These are phyloP conservation scores for Penicillium longicatenatum DNA, from an alignment of 495 filamentous ascomycete species.

Conservation along the genomic window DNA sequence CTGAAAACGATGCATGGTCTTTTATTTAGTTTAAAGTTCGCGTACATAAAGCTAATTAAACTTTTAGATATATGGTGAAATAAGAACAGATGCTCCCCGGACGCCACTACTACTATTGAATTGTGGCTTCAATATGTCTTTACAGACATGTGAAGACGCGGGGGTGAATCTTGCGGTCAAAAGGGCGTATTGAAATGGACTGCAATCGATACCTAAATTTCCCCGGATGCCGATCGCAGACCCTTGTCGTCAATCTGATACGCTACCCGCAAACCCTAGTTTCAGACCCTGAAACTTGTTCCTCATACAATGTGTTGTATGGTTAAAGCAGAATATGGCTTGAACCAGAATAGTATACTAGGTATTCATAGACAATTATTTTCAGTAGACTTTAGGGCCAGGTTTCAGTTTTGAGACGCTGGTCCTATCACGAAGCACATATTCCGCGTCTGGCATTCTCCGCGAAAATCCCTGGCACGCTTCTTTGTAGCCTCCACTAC, in stretches of 20 bases:
- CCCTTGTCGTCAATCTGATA: neutral
- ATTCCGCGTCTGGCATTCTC: slow-evolving; percentile 4
- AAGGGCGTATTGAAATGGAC: no score
- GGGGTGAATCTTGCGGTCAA: no score
- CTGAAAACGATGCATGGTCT: no score
- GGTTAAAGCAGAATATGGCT: neutral
- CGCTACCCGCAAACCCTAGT: neutral
- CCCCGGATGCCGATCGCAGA: neutral
- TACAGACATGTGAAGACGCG: no score
- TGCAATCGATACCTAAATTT: neutral
- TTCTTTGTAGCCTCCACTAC: neutral
- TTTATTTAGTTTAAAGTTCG: no score
- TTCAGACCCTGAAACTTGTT: neutral
- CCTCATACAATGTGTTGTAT: neutral
- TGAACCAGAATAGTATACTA: no score
- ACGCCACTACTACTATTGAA: no score
- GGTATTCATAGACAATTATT: no score
- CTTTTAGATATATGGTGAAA: neutral
- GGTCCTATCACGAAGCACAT: neutral
- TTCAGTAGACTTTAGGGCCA: no score
- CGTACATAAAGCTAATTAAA: no score
- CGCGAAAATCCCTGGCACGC: neutral
- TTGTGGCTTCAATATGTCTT: no score
- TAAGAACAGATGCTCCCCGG: no score
- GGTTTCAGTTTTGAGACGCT: neutral